Evolutionary conservation across 345 rosid genomes (phyloP).

Genomic region (Gossypium turneri): DNA sequence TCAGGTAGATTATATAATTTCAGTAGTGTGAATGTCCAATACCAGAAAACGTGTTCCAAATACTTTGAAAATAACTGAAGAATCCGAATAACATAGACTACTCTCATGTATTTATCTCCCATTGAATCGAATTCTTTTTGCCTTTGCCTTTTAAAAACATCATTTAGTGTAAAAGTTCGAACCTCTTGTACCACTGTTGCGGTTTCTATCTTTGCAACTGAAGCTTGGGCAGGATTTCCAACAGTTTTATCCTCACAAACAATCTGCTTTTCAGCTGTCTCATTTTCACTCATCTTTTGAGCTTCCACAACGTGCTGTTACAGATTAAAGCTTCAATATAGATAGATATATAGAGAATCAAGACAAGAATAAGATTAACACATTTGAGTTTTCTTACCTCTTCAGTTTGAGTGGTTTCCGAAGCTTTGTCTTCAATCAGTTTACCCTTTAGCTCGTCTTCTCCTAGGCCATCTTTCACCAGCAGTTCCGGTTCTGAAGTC

Average conservation of each 20-base stretch:
- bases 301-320: conserved; percentile 18
- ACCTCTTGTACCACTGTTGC: neutral
- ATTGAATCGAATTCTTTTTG: too few relatives aligned
- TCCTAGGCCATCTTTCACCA: conserved; percentile 21
- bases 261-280: conserved; percentile 19
- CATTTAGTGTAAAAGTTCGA: neutral
- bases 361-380: neutral
- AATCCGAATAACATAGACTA: neutral
- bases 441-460: conserved; percentile 22
- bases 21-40: neutral
- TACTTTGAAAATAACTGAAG: too few relatives aligned
- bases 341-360: neutral
- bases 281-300: conserved; percentile 17
- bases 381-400: conserved; percentile 27
- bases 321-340: conserved; percentile 11
- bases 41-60: neutral
- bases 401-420: conserved; percentile 18
- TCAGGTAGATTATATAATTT: neutral
- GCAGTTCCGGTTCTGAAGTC: conserved; percentile 21
- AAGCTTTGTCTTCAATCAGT: conserved; percentile 13
- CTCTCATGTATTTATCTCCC: too few relatives aligned
- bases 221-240: conserved; percentile 19
- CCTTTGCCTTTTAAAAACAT: neutral
- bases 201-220: conserved; percentile 22
- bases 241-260: conserved; percentile 20